A percentile compares a stretch with the other conserved stretches of the same genome.
Conservation (phyloP, 1,139 yeast species). For the Scheffersomyces lignicola region DNA sequence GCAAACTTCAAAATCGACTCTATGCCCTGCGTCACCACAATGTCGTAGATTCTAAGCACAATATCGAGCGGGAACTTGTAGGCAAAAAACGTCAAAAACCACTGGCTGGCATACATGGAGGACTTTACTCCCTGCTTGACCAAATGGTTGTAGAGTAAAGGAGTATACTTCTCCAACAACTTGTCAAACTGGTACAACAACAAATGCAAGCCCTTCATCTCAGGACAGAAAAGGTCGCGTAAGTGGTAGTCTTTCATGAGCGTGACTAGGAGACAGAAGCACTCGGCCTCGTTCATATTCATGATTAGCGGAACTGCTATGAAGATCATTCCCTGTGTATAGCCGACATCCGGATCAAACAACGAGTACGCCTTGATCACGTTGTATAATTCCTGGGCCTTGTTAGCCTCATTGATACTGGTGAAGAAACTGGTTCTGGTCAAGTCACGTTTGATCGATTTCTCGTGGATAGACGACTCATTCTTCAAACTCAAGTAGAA, state of each 20-base stretch:
- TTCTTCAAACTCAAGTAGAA: constrained; percentile 54
- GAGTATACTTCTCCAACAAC: constrained; percentile 66
- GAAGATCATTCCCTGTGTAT: constrained; percentile 97
- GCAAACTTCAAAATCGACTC: constrained; percentile 84
- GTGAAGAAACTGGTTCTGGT: constrained; percentile 82
- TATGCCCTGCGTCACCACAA: constrained; percentile 83
- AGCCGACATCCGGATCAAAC: constrained; percentile 91
- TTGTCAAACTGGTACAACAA: constrained; percentile 88
- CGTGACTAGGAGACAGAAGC: constrained; percentile 77
- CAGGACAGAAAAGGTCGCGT: constrained; percentile 76
- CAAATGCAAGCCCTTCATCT: constrained; percentile 90
- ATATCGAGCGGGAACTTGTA: constrained; percentile 87
- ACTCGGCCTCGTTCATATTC: constrained; percentile 80
- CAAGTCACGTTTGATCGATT: constrained; percentile 77
- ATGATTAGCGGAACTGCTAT: constrained; percentile 80
- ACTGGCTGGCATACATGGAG: constrained; percentile 93
- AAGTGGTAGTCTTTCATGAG: constrained; percentile 84
- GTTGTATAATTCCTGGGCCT: constrained; percentile 60
- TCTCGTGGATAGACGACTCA: constrained; percentile 65
- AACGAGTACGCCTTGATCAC: constrained; percentile 83
- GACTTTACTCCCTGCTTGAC: constrained; percentile 82
- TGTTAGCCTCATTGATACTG: constrained; percentile 51
- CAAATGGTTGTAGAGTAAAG: constrained; percentile 71
- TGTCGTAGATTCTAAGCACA: constrained; percentile 80
- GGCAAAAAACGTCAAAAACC: constrained; percentile 94